Conservation (phyloP, 306 rosid species). For the Herpetospermum pedunculosum region DNA sequence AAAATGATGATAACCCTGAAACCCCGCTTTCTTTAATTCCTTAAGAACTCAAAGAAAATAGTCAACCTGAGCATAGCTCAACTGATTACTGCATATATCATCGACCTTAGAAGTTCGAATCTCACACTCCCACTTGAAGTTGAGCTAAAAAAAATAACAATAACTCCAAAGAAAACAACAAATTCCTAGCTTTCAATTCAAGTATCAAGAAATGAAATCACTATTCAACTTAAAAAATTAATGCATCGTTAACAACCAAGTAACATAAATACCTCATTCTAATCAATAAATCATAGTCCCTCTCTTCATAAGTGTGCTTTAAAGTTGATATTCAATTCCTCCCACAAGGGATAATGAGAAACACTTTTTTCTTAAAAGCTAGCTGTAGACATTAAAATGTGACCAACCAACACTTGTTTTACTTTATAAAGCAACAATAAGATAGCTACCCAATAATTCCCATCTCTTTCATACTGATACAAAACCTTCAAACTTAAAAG, state of each 20-base stretch:
- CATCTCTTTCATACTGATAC: neutral
- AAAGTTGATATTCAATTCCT: neutral
- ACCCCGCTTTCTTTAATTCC: neutral
- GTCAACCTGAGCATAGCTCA: too few species aligned
- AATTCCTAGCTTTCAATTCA: neutral
- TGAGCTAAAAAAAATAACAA: too few species aligned
- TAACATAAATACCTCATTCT: neutral
- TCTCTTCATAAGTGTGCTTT: neutral
- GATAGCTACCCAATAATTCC: neutral
- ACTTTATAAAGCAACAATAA: neutral
- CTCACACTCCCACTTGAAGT: too few species aligned
- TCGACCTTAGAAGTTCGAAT: too few species aligned
- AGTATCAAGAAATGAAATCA: neutral
- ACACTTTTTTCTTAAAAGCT: neutral
- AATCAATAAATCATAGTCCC: neutral
- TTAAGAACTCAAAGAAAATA: neutral
- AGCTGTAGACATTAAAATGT: neutral
- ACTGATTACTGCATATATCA: too few species aligned
- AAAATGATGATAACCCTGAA: neutral
- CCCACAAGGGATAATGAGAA: neutral
- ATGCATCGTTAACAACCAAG: neutral
- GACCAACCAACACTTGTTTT: neutral
- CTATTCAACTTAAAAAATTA: neutral
- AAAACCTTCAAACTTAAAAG: neutral
- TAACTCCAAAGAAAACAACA: neutral